Percentiles rank a stretch among this genome's conserved stretches.
phyloP scores from a whole-genome alignment of 2,329 filamentous ascomycete genomes.

The Penicillium oxalicum region DNA sequence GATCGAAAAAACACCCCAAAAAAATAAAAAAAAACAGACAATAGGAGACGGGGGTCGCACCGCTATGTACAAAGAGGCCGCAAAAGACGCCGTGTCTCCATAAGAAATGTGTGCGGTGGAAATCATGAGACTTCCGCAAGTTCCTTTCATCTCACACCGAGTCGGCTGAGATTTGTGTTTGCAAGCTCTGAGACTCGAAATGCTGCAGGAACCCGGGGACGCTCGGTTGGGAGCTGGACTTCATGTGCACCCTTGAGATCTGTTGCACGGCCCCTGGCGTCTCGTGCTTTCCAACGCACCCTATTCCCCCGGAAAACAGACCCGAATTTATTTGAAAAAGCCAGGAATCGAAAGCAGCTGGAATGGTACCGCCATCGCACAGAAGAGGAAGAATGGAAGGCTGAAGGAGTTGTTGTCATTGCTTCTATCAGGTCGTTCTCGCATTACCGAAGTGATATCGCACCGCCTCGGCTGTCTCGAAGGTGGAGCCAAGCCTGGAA shows the following conservation, averaged over 20 bases:
- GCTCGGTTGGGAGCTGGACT: no score
- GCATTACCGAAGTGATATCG: constrained; percentile 64
- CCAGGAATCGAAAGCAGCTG: constrained; percentile 13
- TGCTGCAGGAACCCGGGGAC: no score
- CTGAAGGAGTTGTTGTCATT: constrained; percentile 6
- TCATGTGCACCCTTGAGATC: no score
- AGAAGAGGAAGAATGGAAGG: constrained; percentile 10
- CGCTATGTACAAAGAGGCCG: constrained; percentile 20
- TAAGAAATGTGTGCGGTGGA: constrained; percentile 2
- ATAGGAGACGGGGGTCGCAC: constrained; percentile 10
- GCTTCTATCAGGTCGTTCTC: background rate
- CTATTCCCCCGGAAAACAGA: constrained; percentile 10
- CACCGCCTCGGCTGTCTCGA: constrained; percentile 73
- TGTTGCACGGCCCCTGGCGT: no score
- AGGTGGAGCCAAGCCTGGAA: constrained; percentile 82
- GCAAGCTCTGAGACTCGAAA: constrained; percentile 4
- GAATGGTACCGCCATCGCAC: constrained; percentile 12
- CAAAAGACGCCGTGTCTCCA: constrained; percentile 5
- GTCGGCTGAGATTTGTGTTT: constrained; percentile 1
- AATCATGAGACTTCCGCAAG: constrained; percentile 12
- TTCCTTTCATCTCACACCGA: constrained; percentile 7
- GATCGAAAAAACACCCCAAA: background rate
- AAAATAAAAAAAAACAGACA: constrained; percentile 7
- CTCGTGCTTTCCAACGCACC: constrained; percentile 1
- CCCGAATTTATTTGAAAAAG: constrained; percentile 13